Base-by-base conservation (phyloP, 2,329 filamentous ascomycete genomes). In the Calonectria crousiana region DNA sequence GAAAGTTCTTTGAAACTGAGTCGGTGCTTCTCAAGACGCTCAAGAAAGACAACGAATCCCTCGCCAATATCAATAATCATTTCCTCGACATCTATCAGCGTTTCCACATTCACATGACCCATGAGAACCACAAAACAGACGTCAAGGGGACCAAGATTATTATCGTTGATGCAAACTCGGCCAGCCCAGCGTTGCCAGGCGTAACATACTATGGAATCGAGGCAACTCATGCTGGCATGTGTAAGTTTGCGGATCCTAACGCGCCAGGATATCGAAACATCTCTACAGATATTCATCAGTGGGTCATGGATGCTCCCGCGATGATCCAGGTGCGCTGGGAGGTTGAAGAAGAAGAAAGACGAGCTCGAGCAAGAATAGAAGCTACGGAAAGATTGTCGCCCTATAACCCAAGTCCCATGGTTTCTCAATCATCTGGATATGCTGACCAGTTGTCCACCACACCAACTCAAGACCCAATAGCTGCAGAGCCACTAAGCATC, bases 201-300 rank as follows among this genome's bases (percentile, higher is more conserved):
- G 93, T 94, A 0, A 92, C 90, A 52, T 93, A 93, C 76, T 94
- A 93, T 83, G 93, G 93, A n/a, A 94, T 95, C 73, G 93, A 95
- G 77, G 92, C 92, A 10, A 91, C 90, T n/a, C 93, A 95, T 80
- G 91, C 90, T 1, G 87, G 88, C 53, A 94, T 95, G 91, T 94
- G 92, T 86, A 95, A 94, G 80, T 95, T 94, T 74, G 88, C 91
- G 28, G 89, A 89, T 75, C 87, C 88, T 64, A 90, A 87, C 74
- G 89, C 93, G 0, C 92, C 93, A 0, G 94, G 94, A 0, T 96
- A 92, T 80, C 82, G 86, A 6, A 89, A 86, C 14, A 82, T 91
- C 18, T 85, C 88, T 2, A 87, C 85, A 2, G 85, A 88, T 16
- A 84, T 91, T 11, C 83, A 84, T 4, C 86, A 89, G 58, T 91